These are phyloP conservation scores for Multifurca ochricompacta DNA, from an alignment of 768 basidiomycete species.

Conservation along the genomic window DNA sequence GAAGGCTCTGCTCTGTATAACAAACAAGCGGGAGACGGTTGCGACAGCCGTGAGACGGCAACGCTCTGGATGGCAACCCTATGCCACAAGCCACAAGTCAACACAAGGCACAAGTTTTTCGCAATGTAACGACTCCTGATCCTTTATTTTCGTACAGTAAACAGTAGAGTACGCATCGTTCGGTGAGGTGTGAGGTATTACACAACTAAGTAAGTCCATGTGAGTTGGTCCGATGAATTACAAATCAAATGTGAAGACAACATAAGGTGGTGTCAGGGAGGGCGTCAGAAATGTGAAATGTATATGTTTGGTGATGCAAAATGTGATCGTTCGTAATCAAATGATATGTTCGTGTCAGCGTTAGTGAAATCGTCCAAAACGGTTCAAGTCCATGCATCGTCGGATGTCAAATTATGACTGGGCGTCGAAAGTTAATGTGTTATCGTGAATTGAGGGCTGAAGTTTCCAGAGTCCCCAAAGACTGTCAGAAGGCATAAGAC, in stretches of 20 bases:
- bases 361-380: background rate
- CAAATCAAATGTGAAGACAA: background rate
- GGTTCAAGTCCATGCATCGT: background rate
- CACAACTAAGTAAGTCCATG: background rate
- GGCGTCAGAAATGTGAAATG: background rate
- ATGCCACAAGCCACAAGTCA: background rate
- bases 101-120: background rate
- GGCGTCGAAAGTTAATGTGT: background rate
- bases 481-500: constrained; percentile 21
- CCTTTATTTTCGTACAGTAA: too few species aligned
- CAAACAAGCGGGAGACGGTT: background rate
- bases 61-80: constrained; percentile 12
- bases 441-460: constrained; percentile 27
- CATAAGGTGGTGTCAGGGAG: too few species aligned
- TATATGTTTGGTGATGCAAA: background rate
- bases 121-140: too few species aligned
- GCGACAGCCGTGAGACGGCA: constrained; percentile 5
- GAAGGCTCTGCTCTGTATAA: background rate
- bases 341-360: background rate
- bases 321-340: background rate
- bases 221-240: background rate
- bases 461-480: constrained; percentile 30
- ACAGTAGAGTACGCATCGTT: too few species aligned
- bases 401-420: background rate
- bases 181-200: too few species aligned